These are phyloP conservation scores for Fusarium pseudonygamai DNA, from an alignment of 2,329 filamentous ascomycete genomes.

Conservation along the genomic window DNA sequence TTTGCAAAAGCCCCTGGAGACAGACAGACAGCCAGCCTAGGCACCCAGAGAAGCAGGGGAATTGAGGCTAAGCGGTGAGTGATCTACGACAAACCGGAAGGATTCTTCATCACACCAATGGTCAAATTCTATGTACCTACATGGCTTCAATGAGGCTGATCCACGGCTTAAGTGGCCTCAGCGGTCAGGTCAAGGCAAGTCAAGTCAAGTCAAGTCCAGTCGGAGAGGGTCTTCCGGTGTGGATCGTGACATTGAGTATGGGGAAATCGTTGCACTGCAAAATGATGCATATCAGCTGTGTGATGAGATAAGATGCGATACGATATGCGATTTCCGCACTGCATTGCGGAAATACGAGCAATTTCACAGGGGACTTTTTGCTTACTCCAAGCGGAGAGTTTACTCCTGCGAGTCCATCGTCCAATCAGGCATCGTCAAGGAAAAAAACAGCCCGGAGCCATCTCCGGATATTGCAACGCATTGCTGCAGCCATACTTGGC, in stretches of 20 bases:
- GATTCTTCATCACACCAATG: not conserved
- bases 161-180: not conserved
- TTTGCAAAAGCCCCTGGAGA: not conserved
- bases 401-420: slow-evolving; percentile 27
- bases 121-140: not conserved
- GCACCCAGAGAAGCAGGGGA: not conserved
- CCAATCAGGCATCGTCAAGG: not conserved
- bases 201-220: not conserved
- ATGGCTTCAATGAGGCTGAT: not conserved
- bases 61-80: slow-evolving; percentile 23
- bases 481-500: not conserved
- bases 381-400: slow-evolving; percentile 30
- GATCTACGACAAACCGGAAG: not conserved
- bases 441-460: not conserved
- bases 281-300: not conserved
- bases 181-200: not conserved
- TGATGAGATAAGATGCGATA: not conserved
- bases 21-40: not conserved
- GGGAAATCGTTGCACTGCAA: not conserved
- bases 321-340: not conserved
- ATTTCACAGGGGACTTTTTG: not conserved
- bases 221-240: slow-evolving; percentile 39
- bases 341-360: not conserved
- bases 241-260: not conserved
- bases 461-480: not conserved